Conservation (phyloP, 495 filamentous ascomycete genomes). For the Penicillium parvum region DNA sequence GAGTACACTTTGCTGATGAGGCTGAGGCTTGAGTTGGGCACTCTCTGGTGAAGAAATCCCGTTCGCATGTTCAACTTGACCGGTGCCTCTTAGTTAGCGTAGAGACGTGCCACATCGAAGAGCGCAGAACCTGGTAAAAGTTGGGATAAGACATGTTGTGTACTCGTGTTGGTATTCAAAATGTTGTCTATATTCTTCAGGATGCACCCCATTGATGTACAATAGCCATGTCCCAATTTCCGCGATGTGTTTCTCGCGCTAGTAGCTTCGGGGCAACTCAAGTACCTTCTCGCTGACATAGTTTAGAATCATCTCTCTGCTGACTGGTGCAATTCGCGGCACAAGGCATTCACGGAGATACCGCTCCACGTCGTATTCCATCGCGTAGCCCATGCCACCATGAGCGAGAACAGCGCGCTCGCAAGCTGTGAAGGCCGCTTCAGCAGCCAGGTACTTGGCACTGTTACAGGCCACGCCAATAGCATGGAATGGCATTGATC, state of each 20-base stretch:
- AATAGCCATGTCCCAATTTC: background rate
- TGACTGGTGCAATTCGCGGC: slow-evolving; percentile 70
- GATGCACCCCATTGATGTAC: background rate
- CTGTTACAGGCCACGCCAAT: slow-evolving; percentile 72
- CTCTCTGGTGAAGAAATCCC: too few relatives aligned
- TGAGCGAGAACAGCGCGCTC: slow-evolving; percentile 63
- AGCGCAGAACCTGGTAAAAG: too few relatives aligned
- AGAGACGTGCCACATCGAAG: too few relatives aligned
- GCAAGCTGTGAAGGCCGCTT: slow-evolving; percentile 72
- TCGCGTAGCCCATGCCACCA: slow-evolving; percentile 75
- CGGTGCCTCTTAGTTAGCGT: too few relatives aligned
- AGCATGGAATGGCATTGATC: slow-evolving; percentile 51
- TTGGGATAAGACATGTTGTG: too few relatives aligned
- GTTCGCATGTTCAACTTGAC: too few relatives aligned
- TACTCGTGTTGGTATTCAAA: background rate
- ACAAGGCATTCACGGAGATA: slow-evolving; percentile 72
- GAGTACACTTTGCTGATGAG: too few relatives aligned
- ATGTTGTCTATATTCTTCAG: too few relatives aligned
- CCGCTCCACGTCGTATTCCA: slow-evolving; percentile 75
- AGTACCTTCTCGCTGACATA: slow-evolving; percentile 73
- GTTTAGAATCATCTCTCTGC: slow-evolving; percentile 76
- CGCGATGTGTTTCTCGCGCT: background rate
- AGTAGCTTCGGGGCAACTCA: slow-evolving; percentile 50
- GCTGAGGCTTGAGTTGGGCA: too few relatives aligned
- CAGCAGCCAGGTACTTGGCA: slow-evolving; percentile 75